phyloP scores from a whole-genome alignment of 805 yeast species.

The Millerozyma acaciae region DNA sequence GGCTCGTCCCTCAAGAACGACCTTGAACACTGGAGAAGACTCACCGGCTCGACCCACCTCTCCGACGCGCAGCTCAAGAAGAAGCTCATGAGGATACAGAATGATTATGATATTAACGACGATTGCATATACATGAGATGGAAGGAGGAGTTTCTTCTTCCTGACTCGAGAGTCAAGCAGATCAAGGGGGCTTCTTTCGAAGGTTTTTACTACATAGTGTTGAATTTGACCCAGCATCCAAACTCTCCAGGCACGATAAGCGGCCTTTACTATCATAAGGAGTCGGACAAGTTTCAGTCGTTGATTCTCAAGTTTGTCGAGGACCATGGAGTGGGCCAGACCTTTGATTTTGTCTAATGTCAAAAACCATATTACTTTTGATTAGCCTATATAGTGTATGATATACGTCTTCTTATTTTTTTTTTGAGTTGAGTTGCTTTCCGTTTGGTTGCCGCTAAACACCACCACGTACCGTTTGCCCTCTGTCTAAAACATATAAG shows the following conservation, averaged over 20 bases:
- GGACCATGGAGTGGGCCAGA: slow-evolving; percentile 36
- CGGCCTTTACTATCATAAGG: slow-evolving; percentile 79
- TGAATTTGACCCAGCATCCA: slow-evolving; percentile 47
- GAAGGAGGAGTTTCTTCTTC: slow-evolving; percentile 86
- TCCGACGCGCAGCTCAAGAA: slow-evolving; percentile 31
- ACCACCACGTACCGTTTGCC: too few relatives aligned
- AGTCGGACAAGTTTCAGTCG: slow-evolving; percentile 78
- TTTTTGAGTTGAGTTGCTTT: too few relatives aligned
- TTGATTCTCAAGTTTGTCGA: slow-evolving; percentile 58
- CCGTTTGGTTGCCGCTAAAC: too few relatives aligned
- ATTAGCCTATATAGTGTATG: too few relatives aligned
- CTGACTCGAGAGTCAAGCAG: slow-evolving; percentile 65
- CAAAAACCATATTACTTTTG: too few relatives aligned
- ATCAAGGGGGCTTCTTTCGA: slow-evolving; percentile 79
- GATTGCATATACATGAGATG: slow-evolving; percentile 77
- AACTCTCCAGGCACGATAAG: slow-evolving; percentile 59
- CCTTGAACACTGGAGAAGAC: slow-evolving; percentile 49
- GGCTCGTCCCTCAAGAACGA: slow-evolving; percentile 41
- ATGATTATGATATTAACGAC: slow-evolving; percentile 25
- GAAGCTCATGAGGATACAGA: slow-evolving; percentile 26
- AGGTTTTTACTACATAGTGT: slow-evolving; percentile 86
- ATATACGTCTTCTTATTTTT: too few relatives aligned
- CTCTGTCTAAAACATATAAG: too few relatives aligned
- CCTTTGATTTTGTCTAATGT: slow-evolving; percentile 23
- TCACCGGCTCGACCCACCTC: slow-evolving; percentile 47